phyloP scores from a whole-genome alignment of 345 rosid genomes.

The Isatis tinctoria region DNA sequence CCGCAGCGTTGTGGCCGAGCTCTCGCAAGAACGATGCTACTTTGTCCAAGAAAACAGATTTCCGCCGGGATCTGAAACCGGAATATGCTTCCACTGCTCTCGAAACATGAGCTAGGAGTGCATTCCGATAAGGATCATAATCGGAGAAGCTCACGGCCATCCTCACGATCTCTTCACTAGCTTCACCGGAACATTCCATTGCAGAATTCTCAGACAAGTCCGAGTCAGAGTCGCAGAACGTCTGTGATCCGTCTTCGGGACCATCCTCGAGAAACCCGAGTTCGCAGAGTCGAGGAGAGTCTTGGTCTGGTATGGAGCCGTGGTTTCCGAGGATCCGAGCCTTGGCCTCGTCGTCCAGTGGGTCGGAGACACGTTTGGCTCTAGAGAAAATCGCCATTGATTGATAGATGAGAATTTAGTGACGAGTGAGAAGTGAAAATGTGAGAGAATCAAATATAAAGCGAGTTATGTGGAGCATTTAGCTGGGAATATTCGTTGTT shows the following conservation, averaged over 20 bases:
- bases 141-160: neutral
- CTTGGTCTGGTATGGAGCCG: conserved; percentile 49
- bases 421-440: conserved; percentile 9
- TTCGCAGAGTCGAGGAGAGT: conserved; percentile 58
- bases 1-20: conserved; percentile 73
- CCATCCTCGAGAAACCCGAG: conserved; percentile 66
- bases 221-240: conserved; percentile 43
- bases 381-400: conserved; percentile 26
- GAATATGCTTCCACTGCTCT: conserved; percentile 48
- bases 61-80: conserved; percentile 24
- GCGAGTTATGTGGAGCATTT: conserved; percentile 17
- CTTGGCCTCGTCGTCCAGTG: conserved; percentile 55
- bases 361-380: conserved; percentile 49
- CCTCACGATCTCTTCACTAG: conserved; percentile 28
- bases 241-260: neutral
- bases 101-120: conserved; percentile 40
- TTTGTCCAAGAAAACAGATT: conserved; percentile 40
- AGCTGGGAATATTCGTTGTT: conserved; percentile 25
- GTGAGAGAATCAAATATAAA: conserved; percentile 13
- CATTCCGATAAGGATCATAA: conserved; percentile 43
- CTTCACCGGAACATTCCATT: conserved; percentile 26
- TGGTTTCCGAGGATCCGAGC: conserved; percentile 65
- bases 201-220: conserved; percentile 31
- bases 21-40: conserved; percentile 55
- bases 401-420: neutral